Base-by-base conservation (phyloP, 164 flowering plant species). In the Nymphaea colorata region DNA sequence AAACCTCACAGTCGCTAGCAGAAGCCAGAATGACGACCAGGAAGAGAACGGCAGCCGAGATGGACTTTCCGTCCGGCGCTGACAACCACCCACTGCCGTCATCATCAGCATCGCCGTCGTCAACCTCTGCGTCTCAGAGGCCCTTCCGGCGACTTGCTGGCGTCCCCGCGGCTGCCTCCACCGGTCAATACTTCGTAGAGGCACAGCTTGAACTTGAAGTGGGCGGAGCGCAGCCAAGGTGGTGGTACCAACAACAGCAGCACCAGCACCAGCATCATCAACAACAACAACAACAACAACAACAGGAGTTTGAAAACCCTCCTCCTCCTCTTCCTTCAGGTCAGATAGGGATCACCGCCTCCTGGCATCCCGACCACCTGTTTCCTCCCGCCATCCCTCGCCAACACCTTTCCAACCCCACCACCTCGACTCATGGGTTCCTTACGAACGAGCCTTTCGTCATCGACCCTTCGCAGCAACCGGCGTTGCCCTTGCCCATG, bases 21-120 rank as follows among this genome's bases (percentile, higher is more conserved):
- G 36, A 25, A 25, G 36, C 36, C 36, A 47, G 7, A 47, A 83
- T 77, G 74, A 86, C 87, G 89, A 81, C 80, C 69, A 81, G 94
- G 71, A 92, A 89, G 75, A 80, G 96, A 64, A 71, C 77, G 59
- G 91, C 93, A 44, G 79, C 93, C 4, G 92, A 91, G 62, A 73
- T 85, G 81, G 91, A 83, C n/a, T 79, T 59, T 47, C 77, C 55
- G 55, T 47, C 55, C 55, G 55, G 55, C 12, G 11, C 55, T 12
- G 55, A 2, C 7, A 47, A 47, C 55, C 11, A 7, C 55, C 55
- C 11, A 47, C 55, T 47, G 12, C 55, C 55, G 5, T 47, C 12
- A 47, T 47, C 55, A 7, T 47, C 55, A 2, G 55, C 55, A 6
- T 47, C 55, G 55, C 55, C 55, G 4, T 59, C 65, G 5, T 67